phyloP scores from a whole-genome alignment of 208 protist species.

The Strigomonas oncopelti region DNA sequence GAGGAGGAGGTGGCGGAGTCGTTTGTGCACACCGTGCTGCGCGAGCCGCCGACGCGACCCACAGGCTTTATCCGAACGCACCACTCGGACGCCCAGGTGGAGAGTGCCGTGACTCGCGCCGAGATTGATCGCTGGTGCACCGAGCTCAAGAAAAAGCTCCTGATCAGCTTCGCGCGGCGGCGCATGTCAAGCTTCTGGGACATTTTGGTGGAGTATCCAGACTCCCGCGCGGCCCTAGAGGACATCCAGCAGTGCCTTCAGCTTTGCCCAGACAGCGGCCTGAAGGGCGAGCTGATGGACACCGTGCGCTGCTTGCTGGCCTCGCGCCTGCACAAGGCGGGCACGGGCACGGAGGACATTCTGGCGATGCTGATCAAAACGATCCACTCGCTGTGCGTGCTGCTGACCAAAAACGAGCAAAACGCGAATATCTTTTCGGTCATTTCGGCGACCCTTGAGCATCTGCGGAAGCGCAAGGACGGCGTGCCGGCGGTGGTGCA shows the following conservation, averaged over 20 bases:
- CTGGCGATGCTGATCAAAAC: constrained; percentile 75
- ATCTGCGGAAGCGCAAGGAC: constrained; percentile 74
- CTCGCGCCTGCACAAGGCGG: constrained; percentile 74
- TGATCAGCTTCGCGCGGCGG: constrained; percentile 47
- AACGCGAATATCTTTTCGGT: constrained; percentile 66
- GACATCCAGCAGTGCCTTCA: constrained; percentile 78
- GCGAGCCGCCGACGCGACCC: constrained; percentile 8
- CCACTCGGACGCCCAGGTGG: not conserved
- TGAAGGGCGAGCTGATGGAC: constrained; percentile 60
- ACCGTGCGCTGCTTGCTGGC: constrained; percentile 59
- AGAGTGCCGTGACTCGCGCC: constrained; percentile 19
- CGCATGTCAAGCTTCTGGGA: constrained; percentile 77
- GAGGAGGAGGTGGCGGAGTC: constrained; percentile 62
- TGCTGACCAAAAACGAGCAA: constrained; percentile 76
- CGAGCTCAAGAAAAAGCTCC: constrained; percentile 55
- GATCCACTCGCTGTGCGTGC: constrained; percentile 73
- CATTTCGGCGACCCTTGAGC: constrained; percentile 70
- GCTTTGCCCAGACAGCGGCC: constrained; percentile 29
- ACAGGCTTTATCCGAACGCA: not conserved
- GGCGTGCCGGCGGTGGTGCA: constrained; percentile 77
- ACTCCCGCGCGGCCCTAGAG: constrained; percentile 67
- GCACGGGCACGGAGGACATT: constrained; percentile 84
- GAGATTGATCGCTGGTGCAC: constrained; percentile 66
- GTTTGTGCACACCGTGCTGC: constrained; percentile 61
- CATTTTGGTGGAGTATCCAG: constrained; percentile 84